Evolutionary conservation across 805 yeast genomes (phyloP).

Genomic region (Candida oleophila): DNA sequence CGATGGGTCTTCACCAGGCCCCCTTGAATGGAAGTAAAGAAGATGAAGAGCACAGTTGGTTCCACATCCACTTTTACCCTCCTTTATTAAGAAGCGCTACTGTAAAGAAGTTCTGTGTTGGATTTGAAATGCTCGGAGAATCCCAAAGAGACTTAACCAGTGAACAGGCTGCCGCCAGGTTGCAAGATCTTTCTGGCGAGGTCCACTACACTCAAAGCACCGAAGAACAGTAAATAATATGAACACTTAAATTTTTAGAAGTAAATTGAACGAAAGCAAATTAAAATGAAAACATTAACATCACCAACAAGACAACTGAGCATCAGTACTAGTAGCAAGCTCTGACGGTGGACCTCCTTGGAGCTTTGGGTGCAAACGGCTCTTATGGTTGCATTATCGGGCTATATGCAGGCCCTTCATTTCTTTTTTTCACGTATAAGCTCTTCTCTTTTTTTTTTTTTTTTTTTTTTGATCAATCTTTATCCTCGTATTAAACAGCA

Average conservation of each 20-base stretch:
- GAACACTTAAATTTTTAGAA: no score
- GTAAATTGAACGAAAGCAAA: not conserved
- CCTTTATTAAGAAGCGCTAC: constrained; percentile 74
- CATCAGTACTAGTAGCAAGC: no score
- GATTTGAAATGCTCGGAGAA: constrained; percentile 66
- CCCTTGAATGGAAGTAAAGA: constrained; percentile 48
- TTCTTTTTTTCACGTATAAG: not conserved
- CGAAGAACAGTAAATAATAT: not conserved
- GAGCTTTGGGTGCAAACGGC: no score
- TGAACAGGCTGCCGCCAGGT: constrained; percentile 61
- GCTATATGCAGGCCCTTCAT: no score
- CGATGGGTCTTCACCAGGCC: constrained; percentile 82
- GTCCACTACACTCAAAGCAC: constrained; percentile 27
- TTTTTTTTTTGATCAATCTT: not conserved
- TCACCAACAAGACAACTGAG: no score
- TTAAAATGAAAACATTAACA: not conserved
- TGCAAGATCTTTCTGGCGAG: constrained; percentile 43
- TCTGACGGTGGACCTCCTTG: no score
- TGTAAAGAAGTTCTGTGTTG: constrained; percentile 73
- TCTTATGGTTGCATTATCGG: no score
- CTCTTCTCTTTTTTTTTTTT: not conserved
- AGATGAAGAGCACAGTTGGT: constrained; percentile 46
- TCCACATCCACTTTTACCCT: constrained; percentile 79
- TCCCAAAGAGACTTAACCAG: constrained; percentile 71
- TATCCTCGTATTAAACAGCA: not conserved